These are phyloP conservation scores for Tilletia indica DNA, from an alignment of 1,284 basidiomycete genomes.

Conservation along the genomic window DNA sequence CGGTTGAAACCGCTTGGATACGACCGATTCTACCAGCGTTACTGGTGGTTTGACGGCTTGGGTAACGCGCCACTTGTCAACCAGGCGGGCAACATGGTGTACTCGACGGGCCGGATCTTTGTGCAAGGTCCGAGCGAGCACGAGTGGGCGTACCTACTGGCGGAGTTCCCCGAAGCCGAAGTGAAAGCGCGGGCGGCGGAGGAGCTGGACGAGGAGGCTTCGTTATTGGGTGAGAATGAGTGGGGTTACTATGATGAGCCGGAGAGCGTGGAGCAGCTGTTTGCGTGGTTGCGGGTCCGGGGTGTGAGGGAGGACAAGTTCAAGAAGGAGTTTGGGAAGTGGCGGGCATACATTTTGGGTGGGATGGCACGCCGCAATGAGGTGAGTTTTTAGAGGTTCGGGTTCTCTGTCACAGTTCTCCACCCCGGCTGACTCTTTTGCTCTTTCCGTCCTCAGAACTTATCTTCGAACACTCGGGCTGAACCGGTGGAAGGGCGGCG, in stretches of 20 bases:
- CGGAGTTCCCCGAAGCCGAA: slow-evolving; percentile 63
- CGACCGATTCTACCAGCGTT: slow-evolving; percentile 87
- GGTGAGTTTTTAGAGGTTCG: not conserved
- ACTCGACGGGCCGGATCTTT: slow-evolving; percentile 84
- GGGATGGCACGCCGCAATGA: slow-evolving; percentile 62
- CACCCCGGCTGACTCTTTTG: not conserved
- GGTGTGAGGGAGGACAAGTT: slow-evolving; percentile 82
- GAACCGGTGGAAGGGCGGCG: not conserved
- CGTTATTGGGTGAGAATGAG: slow-evolving; percentile 69
- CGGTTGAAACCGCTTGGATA: slow-evolving; percentile 82
- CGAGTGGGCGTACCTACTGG: slow-evolving; percentile 64
- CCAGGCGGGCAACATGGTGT: slow-evolving; percentile 64
- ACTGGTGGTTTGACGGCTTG: slow-evolving; percentile 99
- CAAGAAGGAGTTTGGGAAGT: slow-evolving; percentile 74
- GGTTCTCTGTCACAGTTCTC: not conserved
- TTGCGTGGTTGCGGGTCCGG: slow-evolving; percentile 85
- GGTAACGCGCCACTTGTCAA: slow-evolving; percentile 72
- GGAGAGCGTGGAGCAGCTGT: slow-evolving; percentile 81
- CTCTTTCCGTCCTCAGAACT: not conserved
- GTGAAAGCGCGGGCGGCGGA: slow-evolving; percentile 34
- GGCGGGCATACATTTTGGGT: slow-evolving; percentile 78
- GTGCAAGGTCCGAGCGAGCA: slow-evolving; percentile 81
- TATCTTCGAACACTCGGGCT: not conserved
- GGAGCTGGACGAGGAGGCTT: slow-evolving; percentile 74
- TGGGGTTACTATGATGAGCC: slow-evolving; percentile 86